Percentiles rank a stretch among this genome's conserved stretches.
Evolutionary conservation across 805 yeast genomes (phyloP).

Genomic region (Debaryomyces maramus): DNA sequence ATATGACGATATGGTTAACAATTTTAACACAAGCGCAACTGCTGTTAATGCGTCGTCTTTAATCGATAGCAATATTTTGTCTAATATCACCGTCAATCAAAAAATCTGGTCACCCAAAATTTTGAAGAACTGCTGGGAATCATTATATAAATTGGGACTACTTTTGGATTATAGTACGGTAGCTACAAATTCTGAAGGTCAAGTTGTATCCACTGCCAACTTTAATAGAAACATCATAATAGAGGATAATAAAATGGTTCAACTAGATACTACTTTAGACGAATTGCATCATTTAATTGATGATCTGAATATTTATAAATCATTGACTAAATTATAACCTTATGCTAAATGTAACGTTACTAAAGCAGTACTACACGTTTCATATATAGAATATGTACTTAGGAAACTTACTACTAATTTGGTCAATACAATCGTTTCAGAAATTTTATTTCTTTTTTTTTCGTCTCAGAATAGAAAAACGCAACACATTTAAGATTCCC

Average conservation of each 20-base stretch:
- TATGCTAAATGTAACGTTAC: too few species aligned
- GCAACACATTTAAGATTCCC: background rate
- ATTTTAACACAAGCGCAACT: constrained; percentile 37
- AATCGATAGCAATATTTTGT: constrained; percentile 34
- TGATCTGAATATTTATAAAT: constrained; percentile 21
- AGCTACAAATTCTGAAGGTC: constrained; percentile 42
- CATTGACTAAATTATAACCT: constrained; percentile 21
- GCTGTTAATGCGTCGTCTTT: constrained; percentile 28
- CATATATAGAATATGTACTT: too few species aligned
- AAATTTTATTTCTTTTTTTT: too few species aligned
- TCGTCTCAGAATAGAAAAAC: background rate
- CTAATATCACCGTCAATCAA: constrained; percentile 34
- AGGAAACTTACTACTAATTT: too few species aligned
- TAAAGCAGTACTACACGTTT: too few species aligned
- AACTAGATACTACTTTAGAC: constrained; percentile 50
- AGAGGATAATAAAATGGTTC: constrained; percentile 50
- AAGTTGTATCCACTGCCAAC: constrained; percentile 26
- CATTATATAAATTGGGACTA: constrained; percentile 55
- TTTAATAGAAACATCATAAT: constrained; percentile 31
- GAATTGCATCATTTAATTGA: constrained; percentile 43
- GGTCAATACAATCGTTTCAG: too few species aligned
- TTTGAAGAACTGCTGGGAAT: constrained; percentile 74
- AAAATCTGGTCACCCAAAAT: constrained; percentile 63
- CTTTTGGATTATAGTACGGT: constrained; percentile 47
- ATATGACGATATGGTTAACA: constrained; percentile 56